Evolutionary conservation across 1,284 basidiomycete species (phyloP), one percentile per base, ranked within the genome.

Genomic region (Malassezia equina): DNA sequence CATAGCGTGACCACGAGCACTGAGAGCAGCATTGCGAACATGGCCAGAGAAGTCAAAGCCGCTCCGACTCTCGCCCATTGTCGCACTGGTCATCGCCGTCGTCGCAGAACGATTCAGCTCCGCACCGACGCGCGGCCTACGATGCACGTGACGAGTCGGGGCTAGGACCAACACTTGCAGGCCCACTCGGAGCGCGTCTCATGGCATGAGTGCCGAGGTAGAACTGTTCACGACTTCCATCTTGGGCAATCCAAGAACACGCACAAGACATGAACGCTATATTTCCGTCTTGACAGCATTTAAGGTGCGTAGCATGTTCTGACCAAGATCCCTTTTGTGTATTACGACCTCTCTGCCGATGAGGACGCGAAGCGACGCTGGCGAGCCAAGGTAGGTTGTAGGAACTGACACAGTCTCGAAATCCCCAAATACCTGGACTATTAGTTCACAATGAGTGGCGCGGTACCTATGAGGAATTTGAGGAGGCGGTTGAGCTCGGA

Each of bases 21-120:
- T 78, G 55, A 95, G 78, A 75, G 86, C 88, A 63, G 82, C 79
- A 75, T 95, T 94, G 61, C 90, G 87, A 52, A 65, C 66, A 62
- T 81, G 78, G 75, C 84, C 84, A 41, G 82, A 81, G 66, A 87
- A 86, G 74, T 86, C 82, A 73, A 87, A 87, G 5, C 84, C 85
- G 32, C 50, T 57, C 23, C 49, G 43, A n/a, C 24, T n/a, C 25
- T 52, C 50, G n/a, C 39, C 32, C 27, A 32, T 33, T 7, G 27
- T 17, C 23, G 32, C 47, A 29, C 33, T 32, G 1, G 54, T 44
- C 54, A 51, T 55, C n/a, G 24, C 32, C 42, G 46, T 43, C 31
- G 47, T 40, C 28, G 19, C 23, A 24, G 23, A 24, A 36, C 28
- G 27, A 31, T 21, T 29, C 27, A 24, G 24, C 39, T 12, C 11